phyloP scores from a whole-genome alignment of 768 basidiomycete species.

The Psilocybe tampanensis region DNA sequence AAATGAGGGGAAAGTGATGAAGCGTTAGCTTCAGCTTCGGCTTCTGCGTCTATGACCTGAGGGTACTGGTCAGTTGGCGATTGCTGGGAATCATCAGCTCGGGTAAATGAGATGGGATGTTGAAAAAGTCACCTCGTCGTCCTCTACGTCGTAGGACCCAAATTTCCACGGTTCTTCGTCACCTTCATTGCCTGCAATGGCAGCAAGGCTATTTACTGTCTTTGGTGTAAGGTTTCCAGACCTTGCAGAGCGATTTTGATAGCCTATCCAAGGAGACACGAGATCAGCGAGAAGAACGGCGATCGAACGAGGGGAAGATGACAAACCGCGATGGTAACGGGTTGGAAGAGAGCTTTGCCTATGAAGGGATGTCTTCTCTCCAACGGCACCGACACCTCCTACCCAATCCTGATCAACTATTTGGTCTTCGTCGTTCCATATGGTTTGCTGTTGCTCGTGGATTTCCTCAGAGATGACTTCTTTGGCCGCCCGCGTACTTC shows the following conservation, averaged over 20 bases:
- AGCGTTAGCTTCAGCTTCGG: constrained; percentile 35
- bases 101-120: constrained; percentile 10
- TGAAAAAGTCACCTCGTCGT: constrained; percentile 59
- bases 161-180: constrained; percentile 89
- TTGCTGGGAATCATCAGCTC: constrained; percentile 20
- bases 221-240: constrained; percentile 69
- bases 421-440: constrained; percentile 71
- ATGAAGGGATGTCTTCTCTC: constrained; percentile 79
- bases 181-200: constrained; percentile 85
- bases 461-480: constrained; percentile 70
- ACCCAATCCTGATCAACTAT: constrained; percentile 81
- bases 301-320: constrained; percentile 20
- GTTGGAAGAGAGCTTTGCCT: constrained; percentile 83
- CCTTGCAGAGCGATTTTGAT: constrained; percentile 53
- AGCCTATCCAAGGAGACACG: constrained; percentile 39
- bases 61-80: constrained; percentile 26
- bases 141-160: constrained; percentile 55
- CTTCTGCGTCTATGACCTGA: constrained; percentile 49
- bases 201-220: constrained; percentile 78
- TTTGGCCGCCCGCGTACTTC: constrained; percentile 63
- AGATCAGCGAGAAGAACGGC: constrained; percentile 17
- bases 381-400: constrained; percentile 79
- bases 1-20: constrained; percentile 73
- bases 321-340: constrained; percentile 73
- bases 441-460: constrained; percentile 52